Evolutionary conservation across 2,329 filamentous ascomycete genomes (phyloP).

Genomic region (Exophiala spinifera): DNA sequence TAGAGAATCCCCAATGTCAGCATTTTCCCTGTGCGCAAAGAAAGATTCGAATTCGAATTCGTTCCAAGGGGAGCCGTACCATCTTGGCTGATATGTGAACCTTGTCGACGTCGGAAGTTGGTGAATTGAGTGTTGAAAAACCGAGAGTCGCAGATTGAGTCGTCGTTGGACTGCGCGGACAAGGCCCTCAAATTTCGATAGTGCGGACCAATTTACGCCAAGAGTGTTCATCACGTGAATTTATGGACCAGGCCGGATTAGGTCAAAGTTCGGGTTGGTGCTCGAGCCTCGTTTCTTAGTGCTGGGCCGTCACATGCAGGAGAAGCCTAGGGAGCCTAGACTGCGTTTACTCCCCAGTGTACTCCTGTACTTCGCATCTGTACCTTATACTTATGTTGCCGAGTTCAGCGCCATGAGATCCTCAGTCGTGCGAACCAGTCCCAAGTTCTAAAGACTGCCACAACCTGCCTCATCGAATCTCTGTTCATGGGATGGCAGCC

Average conservation of each 20-base stretch:
- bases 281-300: conserved; percentile 14
- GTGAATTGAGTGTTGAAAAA: conserved; percentile 4
- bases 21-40: conserved; percentile 1
- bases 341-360: background rate
- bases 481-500: conserved; percentile 37
- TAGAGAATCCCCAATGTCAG: conserved; percentile 31
- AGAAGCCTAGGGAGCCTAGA: conserved; percentile 4
- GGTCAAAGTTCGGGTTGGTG: background rate
- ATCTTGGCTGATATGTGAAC: conserved; percentile 23
- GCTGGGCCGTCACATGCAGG: background rate
- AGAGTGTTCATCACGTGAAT: conserved; percentile 35
- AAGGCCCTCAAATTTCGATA: conserved; percentile 10
- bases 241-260: background rate
- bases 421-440: background rate
- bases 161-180: conserved; percentile 2
- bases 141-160: conserved; percentile 12
- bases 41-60: background rate
- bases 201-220: conserved; percentile 9
- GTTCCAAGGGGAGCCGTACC: conserved; percentile 13
- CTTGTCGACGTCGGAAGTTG: conserved; percentile 18
- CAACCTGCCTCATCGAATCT: background rate
- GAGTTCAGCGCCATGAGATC: background rate
- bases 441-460: background rate
- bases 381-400: background rate
- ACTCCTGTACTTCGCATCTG: background rate